Conservation (phyloP, 768 basidiomycete genomes). For the Suillus alpinus region DNA sequence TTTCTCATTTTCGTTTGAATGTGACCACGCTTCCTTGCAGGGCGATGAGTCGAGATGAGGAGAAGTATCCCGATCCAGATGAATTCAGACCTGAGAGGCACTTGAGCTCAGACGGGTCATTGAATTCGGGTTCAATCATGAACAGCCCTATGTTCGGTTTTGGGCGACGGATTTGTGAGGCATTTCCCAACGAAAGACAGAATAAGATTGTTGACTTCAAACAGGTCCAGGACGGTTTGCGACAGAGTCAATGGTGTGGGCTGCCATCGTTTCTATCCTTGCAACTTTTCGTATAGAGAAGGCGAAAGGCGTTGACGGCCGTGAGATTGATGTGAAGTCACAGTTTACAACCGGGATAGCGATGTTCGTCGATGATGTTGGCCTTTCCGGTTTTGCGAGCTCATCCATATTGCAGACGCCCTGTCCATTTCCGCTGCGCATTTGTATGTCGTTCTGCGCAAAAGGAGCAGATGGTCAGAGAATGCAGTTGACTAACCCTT, state of each 20-base stretch:
- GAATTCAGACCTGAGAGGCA: conserved; percentile 33
- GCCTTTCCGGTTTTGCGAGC: neutral
- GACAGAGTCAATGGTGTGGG: conserved; percentile 4
- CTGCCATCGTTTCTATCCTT: conserved; percentile 15
- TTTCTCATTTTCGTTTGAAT: neutral
- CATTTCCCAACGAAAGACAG: neutral
- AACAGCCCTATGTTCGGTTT: conserved; percentile 1
- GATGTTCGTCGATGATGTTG: neutral
- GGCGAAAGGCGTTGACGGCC: neutral
- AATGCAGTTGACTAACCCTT: neutral
- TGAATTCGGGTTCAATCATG: neutral
- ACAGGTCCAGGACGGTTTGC: conserved; percentile 9
- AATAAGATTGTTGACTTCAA: neutral
- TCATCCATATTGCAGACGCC: neutral
- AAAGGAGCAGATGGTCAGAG: neutral
- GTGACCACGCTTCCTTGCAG: conserved; percentile 6
- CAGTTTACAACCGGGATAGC: neutral
- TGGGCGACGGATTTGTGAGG: conserved; percentile 8
- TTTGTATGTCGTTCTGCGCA: neutral
- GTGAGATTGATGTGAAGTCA: neutral
- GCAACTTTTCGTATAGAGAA: conserved; percentile 16
- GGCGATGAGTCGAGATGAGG: conserved; percentile 23
- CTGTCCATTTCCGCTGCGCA: neutral
- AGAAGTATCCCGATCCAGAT: conserved; percentile 24
- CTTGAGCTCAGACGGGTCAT: conserved; percentile 15